phyloP scores from a whole-genome alignment of 371 early-diverging fungal species.

The Mucor racemosus region DNA sequence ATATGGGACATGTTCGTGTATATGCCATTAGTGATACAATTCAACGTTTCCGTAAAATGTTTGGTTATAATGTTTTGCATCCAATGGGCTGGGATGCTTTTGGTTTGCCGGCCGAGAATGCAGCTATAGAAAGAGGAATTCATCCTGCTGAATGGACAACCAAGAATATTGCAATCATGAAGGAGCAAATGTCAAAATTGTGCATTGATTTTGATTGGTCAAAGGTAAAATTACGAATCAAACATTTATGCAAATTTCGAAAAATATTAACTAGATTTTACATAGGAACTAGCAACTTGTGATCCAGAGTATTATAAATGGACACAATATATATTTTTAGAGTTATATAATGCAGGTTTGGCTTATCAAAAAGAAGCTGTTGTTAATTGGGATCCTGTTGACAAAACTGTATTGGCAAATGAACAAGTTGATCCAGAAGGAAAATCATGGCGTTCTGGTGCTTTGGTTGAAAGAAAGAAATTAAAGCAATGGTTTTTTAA shows the following conservation, averaged over 20 bases:
- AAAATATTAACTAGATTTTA: no score
- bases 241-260: not conserved
- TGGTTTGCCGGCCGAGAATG: conserved; percentile 99
- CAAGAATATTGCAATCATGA: conserved; percentile 83
- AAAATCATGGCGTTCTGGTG: conserved; percentile 92
- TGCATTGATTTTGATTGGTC: conserved; percentile 91
- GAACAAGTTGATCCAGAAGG: conserved; percentile 95
- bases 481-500: conserved; percentile 93
- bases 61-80: conserved; percentile 77
- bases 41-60: conserved; percentile 79
- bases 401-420: conserved; percentile 93
- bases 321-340: conserved; percentile 90
- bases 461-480: conserved; percentile 85
- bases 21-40: conserved; percentile 91
- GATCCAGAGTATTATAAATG: conserved; percentile 88
- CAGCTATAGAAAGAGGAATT: conserved; percentile 88
- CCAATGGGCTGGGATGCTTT: conserved; percentile 99
- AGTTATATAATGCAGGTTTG: conserved; percentile 77
- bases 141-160: conserved; percentile 87
- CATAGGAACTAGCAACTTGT: conserved; percentile 83
- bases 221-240: conserved; percentile 28
- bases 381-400: conserved; percentile 97
- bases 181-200: conserved; percentile 76
- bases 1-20: conserved; percentile 95
- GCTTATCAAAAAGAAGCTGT: conserved; percentile 88